Percentiles rank a stretch among this genome's conserved stretches.
phyloP scores from a whole-genome alignment of 139 green algal species.

The Trebouxia sp. region DNA sequence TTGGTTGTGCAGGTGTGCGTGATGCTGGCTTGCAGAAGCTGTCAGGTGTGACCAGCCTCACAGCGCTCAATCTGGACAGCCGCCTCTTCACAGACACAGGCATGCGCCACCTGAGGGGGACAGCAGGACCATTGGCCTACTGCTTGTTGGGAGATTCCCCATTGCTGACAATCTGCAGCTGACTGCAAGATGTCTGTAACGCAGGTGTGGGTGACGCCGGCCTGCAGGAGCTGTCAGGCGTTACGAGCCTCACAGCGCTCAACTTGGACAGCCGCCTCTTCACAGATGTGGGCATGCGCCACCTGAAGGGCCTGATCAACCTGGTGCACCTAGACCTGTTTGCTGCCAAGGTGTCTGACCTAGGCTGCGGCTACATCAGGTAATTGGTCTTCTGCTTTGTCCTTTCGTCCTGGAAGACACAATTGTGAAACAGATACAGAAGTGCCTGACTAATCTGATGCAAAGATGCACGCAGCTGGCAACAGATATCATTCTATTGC shows the following conservation, averaged over 20 bases:
- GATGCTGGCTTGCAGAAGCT: conserved; percentile 36
- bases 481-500: too few species aligned
- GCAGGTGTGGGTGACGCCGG: conserved; percentile 46
- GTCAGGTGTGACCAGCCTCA: neutral
- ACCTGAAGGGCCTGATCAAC: conserved; percentile 38
- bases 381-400: too few species aligned
- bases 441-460: too few species aligned
- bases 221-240: conserved; percentile 32
- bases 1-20: conserved; percentile 33
- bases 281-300: conserved; percentile 39
- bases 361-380: conserved; percentile 44
- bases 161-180: neutral
- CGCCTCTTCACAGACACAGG: conserved; percentile 44
- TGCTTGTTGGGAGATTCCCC: neutral
- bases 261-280: conserved; percentile 51
- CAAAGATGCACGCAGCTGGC: too few species aligned
- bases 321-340: conserved; percentile 62
- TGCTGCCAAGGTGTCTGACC: conserved; percentile 46
- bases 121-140: neutral
- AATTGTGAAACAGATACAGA: too few species aligned
- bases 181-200: neutral
- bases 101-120: conserved; percentile 31
- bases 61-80: conserved; percentile 51
- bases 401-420: too few species aligned
- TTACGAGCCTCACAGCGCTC: conserved; percentile 40